These are phyloP conservation scores for Podospora bellae-mahoneyi DNA, from an alignment of 495 filamentous ascomycete genomes.

Conservation along the genomic window DNA sequence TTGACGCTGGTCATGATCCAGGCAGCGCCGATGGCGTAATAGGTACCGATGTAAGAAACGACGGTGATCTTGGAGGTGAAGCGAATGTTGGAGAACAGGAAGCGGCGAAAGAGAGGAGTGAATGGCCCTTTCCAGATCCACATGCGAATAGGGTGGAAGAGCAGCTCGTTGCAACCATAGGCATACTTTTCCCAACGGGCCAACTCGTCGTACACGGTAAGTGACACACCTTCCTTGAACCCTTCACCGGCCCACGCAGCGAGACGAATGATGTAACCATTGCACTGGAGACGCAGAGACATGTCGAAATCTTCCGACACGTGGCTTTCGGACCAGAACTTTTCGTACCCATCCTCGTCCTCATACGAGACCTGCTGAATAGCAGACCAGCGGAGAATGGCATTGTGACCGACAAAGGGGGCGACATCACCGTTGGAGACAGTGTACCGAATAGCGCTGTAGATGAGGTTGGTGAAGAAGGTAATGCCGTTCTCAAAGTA, in stretches of 20 bases:
- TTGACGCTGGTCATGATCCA: conserved; percentile 76
- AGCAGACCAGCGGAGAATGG: conserved; percentile 73
- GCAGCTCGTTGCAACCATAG: conserved; percentile 80
- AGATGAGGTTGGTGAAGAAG: conserved; percentile 83
- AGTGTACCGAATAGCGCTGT: conserved; percentile 72
- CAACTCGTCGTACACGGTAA: conserved; percentile 82
- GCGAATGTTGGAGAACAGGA: conserved; percentile 69
- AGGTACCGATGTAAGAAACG: conserved; percentile 81
- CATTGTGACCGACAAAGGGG: conserved; percentile 78
- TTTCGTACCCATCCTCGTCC: conserved; percentile 65
- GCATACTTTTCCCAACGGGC: conserved; percentile 85
- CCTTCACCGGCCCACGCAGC: conserved; percentile 70
- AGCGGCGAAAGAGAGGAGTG: conserved; percentile 68
- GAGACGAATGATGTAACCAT: conserved; percentile 69
- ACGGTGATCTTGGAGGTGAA: conserved; percentile 78
- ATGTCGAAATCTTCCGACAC: conserved; percentile 87
- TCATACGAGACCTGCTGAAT: conserved; percentile 72
- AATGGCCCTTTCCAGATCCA: conserved; percentile 67
- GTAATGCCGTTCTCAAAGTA: conserved; percentile 76
- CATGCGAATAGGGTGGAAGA: conserved; percentile 69
- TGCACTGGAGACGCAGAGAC: conserved; percentile 72
- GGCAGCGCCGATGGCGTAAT: conserved; percentile 76
- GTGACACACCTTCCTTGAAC: conserved; percentile 80
- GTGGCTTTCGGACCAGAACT: conserved; percentile 80
- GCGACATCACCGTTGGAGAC: conserved; percentile 80